Percentiles rank a stretch among this genome's conserved stretches.
Evolutionary conservation across 2,329 filamentous ascomycete species (phyloP).

Genomic region (Nannizziopsis barbatae): DNA sequence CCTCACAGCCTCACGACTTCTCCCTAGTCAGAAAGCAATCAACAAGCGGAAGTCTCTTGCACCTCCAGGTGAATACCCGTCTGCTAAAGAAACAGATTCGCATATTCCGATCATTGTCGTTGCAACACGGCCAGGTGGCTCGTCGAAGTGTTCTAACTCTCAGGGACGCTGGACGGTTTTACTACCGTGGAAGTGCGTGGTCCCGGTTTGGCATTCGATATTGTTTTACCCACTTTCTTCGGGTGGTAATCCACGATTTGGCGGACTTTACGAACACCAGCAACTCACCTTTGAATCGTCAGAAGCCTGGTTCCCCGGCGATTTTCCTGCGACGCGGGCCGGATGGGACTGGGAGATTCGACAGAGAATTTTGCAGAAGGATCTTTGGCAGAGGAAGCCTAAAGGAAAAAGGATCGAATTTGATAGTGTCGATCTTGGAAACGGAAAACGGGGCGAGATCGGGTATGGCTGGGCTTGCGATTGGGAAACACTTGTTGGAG

Average conservation of each 20-base stretch:
- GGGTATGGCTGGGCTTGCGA: slow-evolving; percentile 75
- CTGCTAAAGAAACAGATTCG: slow-evolving; percentile 52
- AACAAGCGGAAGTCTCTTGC: slow-evolving; percentile 61
- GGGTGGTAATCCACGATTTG: slow-evolving; percentile 71
- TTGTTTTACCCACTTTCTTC: slow-evolving; percentile 71
- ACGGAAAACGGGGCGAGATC: slow-evolving; percentile 65
- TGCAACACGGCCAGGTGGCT: slow-evolving; percentile 40
- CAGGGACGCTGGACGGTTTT: slow-evolving; percentile 72
- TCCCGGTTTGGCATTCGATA: slow-evolving; percentile 72
- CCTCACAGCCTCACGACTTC: slow-evolving; percentile 51
- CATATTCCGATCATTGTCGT: slow-evolving; percentile 66
- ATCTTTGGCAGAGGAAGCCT: slow-evolving; percentile 63
- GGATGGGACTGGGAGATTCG: slow-evolving; percentile 67
- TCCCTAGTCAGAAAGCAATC: slow-evolving; percentile 66
- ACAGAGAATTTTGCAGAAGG: slow-evolving; percentile 49
- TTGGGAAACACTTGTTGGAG: slow-evolving; percentile 57
- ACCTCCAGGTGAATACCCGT: slow-evolving; percentile 52
- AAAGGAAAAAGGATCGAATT: slow-evolving; percentile 72
- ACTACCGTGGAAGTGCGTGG: slow-evolving; percentile 81
- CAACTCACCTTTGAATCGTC: slow-evolving; percentile 74
- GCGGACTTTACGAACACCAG: slow-evolving; percentile 64
- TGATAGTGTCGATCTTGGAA: slow-evolving; percentile 61
- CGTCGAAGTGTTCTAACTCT: slow-evolving; percentile 35
- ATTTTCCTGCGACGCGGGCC: slow-evolving; percentile 67
- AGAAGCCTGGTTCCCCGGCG: slow-evolving; percentile 72